Evolutionary conservation across 139 green algal species (phyloP).

Genomic region (Closterium sp.): DNA sequence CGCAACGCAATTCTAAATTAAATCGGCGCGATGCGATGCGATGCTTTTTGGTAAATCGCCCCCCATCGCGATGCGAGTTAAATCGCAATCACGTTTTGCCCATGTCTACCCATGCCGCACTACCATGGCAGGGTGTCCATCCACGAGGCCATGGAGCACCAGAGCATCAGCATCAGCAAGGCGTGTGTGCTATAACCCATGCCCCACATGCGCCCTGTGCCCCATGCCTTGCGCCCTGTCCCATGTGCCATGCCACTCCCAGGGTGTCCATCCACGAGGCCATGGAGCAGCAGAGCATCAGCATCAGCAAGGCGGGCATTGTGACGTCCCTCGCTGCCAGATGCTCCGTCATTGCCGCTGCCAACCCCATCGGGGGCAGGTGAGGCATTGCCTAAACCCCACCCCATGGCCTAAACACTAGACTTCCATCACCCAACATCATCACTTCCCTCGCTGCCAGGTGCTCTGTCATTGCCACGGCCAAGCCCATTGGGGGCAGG

Average conservation of each 20-base stretch:
- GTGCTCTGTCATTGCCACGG: slow-evolving; percentile 90
- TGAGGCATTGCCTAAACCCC: not conserved
- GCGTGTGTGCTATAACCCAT: slow-evolving; percentile 90
- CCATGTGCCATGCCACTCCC: too few species aligned
- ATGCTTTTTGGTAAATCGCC: too few species aligned
- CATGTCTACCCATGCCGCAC: too few species aligned
- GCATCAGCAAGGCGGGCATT: slow-evolving; percentile 98
- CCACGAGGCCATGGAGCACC: slow-evolving; percentile 98
- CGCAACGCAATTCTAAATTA: too few species aligned
- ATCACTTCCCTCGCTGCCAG: slow-evolving; percentile 75
- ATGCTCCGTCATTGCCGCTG: slow-evolving; percentile 90
- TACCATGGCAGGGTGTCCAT: slow-evolving; percentile 62
- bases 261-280: slow-evolving; percentile 76
- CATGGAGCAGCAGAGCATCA: slow-evolving; percentile 99
- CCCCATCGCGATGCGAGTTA: too few species aligned
- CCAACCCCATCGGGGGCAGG: slow-evolving; percentile 90
- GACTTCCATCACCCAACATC: too few species aligned
- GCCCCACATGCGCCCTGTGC: slow-evolving; percentile 76
- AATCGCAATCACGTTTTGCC: too few species aligned
- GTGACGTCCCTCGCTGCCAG: slow-evolving; percentile 75
- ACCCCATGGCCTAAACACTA: too few species aligned
- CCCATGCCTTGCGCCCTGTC: too few species aligned
- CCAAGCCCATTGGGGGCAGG: slow-evolving; percentile 90
- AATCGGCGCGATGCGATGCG: too few species aligned
- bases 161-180: slow-evolving; percentile 98